These are phyloP conservation scores for Boletus subcaerulescens DNA, from an alignment of 768 basidiomycete genomes.

Conservation along the genomic window DNA sequence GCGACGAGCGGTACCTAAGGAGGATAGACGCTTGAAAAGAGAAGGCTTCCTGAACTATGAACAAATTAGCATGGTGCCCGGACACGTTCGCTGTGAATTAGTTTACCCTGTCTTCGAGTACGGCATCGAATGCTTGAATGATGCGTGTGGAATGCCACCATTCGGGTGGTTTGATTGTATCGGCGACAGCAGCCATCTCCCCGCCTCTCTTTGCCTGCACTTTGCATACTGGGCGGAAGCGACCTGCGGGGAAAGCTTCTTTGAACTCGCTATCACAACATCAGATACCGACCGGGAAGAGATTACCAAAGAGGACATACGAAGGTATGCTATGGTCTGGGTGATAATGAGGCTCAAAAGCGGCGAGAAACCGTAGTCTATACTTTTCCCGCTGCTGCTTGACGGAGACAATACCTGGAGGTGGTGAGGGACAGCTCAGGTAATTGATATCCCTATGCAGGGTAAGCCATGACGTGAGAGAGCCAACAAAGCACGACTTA, in stretches of 20 bases:
- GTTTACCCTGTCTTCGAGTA: constrained; percentile 78
- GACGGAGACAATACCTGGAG: constrained; percentile 65
- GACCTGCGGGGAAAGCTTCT: constrained; percentile 89
- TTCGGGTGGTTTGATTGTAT: constrained; percentile 84
- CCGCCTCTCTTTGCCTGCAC: constrained; percentile 83
- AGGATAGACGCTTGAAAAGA: constrained; percentile 78
- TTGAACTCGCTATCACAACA: constrained; percentile 72
- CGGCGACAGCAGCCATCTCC: constrained; percentile 78
- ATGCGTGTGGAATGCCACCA: constrained; percentile 96
- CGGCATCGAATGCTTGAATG: constrained; percentile 85
- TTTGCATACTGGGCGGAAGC: constrained; percentile 88
- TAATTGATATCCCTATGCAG: constrained; percentile 70
- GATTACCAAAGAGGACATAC: constrained; percentile 31
- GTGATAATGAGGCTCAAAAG: constrained; percentile 84
- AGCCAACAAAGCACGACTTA: constrained; percentile 38
- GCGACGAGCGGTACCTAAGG: constrained; percentile 66
- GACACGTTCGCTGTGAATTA: neutral
- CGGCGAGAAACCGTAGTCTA: constrained; percentile 65
- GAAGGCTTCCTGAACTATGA: constrained; percentile 85
- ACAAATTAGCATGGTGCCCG: constrained; percentile 2
- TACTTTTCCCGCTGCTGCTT: constrained; percentile 83
- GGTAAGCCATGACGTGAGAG: neutral
- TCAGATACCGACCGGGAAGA: neutral
- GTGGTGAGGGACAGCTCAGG: constrained; percentile 80
- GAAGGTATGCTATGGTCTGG: constrained; percentile 84